Evolutionary conservation across 768 basidiomycete species (phyloP).

Genomic region (Sporobolomyces pararoseus): DNA sequence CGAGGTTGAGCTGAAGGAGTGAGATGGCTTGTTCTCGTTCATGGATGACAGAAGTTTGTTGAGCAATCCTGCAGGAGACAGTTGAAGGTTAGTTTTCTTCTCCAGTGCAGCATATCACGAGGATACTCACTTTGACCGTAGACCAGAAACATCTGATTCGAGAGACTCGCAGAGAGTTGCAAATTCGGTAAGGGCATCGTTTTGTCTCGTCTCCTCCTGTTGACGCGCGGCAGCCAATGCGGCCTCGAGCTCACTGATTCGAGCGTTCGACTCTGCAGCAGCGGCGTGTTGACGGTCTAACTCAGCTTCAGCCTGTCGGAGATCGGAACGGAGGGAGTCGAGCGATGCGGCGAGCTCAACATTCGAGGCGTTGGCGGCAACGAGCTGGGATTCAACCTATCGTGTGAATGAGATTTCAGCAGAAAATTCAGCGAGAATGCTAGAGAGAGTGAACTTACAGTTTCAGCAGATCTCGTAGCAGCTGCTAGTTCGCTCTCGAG

Average conservation of each 20-base stretch:
- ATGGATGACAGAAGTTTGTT: constrained; percentile 1
- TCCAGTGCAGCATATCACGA: neutral
- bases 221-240: neutral
- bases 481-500: constrained; percentile 16
- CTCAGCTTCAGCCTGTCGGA: neutral
- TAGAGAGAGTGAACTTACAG: neutral
- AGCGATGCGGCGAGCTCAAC: constrained; percentile 17
- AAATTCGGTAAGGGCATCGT: constrained; percentile 17
- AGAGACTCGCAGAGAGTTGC: constrained; percentile 18
- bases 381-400: constrained; percentile 14
- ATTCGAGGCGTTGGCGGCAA: neutral
- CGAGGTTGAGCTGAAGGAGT: constrained; percentile 30
- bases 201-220: neutral
- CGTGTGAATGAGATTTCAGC: neutral
- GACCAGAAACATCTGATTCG: neutral
- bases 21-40: constrained; percentile 22
- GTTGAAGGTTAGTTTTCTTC: neutral
- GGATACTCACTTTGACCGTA: neutral
- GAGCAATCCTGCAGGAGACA: constrained; percentile 3
- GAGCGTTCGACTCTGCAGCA: neutral
- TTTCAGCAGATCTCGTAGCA: neutral
- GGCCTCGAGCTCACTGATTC: constrained; percentile 13
- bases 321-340: constrained; percentile 7
- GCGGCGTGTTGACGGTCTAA: constrained; percentile 4
- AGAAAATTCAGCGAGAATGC: neutral